These are phyloP conservation scores for Boletus reticuloceps DNA, from an alignment of 768 basidiomycete species.

Conservation along the genomic window DNA sequence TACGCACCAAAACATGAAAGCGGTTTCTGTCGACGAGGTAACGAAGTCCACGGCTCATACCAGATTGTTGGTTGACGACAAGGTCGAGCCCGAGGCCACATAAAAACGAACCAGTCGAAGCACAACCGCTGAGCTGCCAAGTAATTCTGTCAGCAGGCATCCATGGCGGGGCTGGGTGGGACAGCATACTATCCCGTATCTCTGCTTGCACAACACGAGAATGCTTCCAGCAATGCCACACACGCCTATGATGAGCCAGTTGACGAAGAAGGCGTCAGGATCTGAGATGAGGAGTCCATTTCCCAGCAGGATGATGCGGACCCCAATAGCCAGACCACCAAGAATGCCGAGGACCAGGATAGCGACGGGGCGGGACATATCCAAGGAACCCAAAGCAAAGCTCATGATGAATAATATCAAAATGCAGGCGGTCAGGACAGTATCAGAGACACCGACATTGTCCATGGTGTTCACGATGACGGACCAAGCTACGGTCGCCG, in stretches of 20 bases:
- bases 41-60: slow-evolving; percentile 62
- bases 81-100: slow-evolving; percentile 56
- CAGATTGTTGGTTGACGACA: slow-evolving; percentile 52
- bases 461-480: slow-evolving; percentile 57
- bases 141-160: slow-evolving; percentile 2
- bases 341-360: slow-evolving; percentile 45
- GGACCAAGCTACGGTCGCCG: slow-evolving; percentile 46
- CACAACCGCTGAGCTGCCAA: slow-evolving; percentile 43
- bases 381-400: slow-evolving; percentile 52
- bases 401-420: slow-evolving; percentile 50
- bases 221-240: slow-evolving; percentile 43
- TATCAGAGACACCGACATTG: slow-evolving; percentile 48
- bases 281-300: slow-evolving; percentile 45
- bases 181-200: slow-evolving; percentile 48
- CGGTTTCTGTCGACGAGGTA: slow-evolving; percentile 62
- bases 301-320: slow-evolving; percentile 52
- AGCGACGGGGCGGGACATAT: slow-evolving; percentile 47
- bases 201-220: slow-evolving; percentile 43
- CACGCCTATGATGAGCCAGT: slow-evolving; percentile 53
- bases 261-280: slow-evolving; percentile 35
- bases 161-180: not conserved
- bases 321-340: slow-evolving; percentile 57
- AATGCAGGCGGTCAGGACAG: slow-evolving; percentile 47
- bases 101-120: slow-evolving; percentile 64
- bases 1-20: slow-evolving; percentile 52